Evolutionary conservation across 139 green algal species (phyloP).

Genomic region (Tetradesmus obliquus): DNA sequence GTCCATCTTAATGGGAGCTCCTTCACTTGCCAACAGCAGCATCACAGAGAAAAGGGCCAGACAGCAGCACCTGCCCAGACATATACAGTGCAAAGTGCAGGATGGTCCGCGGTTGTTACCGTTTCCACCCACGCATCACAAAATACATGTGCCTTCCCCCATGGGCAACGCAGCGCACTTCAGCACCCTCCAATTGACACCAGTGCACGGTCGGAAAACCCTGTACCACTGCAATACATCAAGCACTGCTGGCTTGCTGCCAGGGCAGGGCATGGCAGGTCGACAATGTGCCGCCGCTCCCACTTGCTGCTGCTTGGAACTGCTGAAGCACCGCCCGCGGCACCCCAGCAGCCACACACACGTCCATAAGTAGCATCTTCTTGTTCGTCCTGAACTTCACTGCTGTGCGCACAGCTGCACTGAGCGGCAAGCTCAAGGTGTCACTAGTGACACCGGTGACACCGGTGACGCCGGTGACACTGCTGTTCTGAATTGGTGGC

Average conservation of each 20-base stretch:
- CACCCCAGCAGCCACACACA: constrained; percentile 13
- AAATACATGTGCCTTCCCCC: too few species aligned
- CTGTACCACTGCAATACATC: not conserved
- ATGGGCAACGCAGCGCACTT: too few species aligned
- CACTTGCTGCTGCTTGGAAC: not conserved
- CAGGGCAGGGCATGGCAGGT: not conserved
- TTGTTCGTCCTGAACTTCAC: constrained; percentile 40
- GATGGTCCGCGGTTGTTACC: too few species aligned
- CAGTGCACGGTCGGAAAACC: not conserved
- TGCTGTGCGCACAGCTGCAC: not conserved
- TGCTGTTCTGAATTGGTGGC: not conserved
- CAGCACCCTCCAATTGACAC: too few species aligned
- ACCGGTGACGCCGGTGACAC: not conserved
- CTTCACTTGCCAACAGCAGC: not conserved
- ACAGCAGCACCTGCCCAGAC: too few species aligned
- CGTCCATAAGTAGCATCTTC: constrained; percentile 42
- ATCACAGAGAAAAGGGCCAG: not conserved
- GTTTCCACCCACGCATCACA: too few species aligned
- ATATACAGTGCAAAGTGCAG: too few species aligned
- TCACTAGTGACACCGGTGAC: not conserved
- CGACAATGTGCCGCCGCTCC: not conserved
- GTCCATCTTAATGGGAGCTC: not conserved
- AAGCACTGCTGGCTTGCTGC: not conserved
- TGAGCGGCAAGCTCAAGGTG: not conserved
- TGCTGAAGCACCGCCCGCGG: constrained; percentile 17